These are phyloP conservation scores for Croton setiger DNA, from an alignment of 441 rosid genomes.

Conservation along the genomic window DNA sequence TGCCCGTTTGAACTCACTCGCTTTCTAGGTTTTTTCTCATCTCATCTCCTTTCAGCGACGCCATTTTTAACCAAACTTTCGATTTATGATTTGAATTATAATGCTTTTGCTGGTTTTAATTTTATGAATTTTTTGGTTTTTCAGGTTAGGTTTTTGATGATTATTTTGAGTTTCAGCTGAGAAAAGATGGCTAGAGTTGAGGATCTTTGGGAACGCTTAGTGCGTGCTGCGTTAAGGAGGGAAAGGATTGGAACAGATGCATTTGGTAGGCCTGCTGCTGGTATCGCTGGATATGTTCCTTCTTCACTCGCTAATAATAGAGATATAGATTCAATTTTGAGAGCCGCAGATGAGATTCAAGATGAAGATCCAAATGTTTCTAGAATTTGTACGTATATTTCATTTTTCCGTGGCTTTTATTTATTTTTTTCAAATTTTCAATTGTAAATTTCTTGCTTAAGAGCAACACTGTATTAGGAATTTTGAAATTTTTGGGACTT, in stretches of 20 bases:
- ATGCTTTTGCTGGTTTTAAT: neutral
- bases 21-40: too few species aligned
- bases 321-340: constrained; percentile 85
- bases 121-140: neutral
- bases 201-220: constrained; percentile 84
- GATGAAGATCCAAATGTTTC: constrained; percentile 86
- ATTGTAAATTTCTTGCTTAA: neutral
- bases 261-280: constrained; percentile 49
- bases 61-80: too few species aligned
- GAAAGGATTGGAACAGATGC: constrained; percentile 58
- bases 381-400: constrained; percentile 58
- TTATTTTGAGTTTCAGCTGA: constrained; percentile 4
- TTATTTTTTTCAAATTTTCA: neutral
- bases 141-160: neutral
- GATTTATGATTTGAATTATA: too few species aligned
- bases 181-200: constrained; percentile 73
- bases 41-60: too few species aligned
- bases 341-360: constrained; percentile 96
- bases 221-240: constrained; percentile 70
- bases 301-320: constrained; percentile 80
- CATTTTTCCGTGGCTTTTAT: neutral
- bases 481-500: neutral
- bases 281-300: constrained; percentile 79
- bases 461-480: neutral
- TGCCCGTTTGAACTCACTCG: too few species aligned